Conservation (phyloP, 2,329 filamentous ascomycete species). For the Tolypocladium cylindrosporum region DNA sequence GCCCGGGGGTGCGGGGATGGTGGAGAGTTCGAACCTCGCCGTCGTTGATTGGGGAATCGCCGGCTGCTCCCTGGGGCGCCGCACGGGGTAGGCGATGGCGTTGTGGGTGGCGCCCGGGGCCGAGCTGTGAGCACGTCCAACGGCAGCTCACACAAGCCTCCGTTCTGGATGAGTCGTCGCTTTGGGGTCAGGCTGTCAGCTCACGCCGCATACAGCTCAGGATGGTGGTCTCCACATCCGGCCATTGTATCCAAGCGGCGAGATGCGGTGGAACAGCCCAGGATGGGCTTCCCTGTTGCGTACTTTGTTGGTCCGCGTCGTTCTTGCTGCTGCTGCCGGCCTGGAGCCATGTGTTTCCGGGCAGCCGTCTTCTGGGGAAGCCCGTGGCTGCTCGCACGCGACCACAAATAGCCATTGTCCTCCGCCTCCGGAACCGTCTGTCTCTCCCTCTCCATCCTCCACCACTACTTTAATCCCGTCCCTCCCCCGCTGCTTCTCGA, state of each 20-base stretch:
- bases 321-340: background rate
- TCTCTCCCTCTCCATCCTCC: constrained; percentile 1
- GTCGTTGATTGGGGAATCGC: background rate
- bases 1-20: background rate
- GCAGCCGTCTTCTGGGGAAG: background rate
- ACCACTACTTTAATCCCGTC: constrained; percentile 4
- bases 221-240: background rate
- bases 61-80: background rate
- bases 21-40: background rate
- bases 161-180: background rate
- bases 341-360: background rate
- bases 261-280: background rate
- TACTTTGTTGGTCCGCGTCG: background rate
- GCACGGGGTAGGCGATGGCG: background rate
- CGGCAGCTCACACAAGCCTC: background rate
- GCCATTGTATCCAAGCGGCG: background rate
- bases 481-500: constrained; percentile 4
- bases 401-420: constrained; percentile 7
- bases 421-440: constrained; percentile 4
- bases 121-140: background rate
- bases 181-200: background rate
- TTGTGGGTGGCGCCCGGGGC: background rate
- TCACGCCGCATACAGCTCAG: background rate
- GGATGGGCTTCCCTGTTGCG: background rate
- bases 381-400: constrained; percentile 3